Evolutionary conservation across 768 basidiomycete species (phyloP).

Genomic region (Rhodotorula babjevae): DNA sequence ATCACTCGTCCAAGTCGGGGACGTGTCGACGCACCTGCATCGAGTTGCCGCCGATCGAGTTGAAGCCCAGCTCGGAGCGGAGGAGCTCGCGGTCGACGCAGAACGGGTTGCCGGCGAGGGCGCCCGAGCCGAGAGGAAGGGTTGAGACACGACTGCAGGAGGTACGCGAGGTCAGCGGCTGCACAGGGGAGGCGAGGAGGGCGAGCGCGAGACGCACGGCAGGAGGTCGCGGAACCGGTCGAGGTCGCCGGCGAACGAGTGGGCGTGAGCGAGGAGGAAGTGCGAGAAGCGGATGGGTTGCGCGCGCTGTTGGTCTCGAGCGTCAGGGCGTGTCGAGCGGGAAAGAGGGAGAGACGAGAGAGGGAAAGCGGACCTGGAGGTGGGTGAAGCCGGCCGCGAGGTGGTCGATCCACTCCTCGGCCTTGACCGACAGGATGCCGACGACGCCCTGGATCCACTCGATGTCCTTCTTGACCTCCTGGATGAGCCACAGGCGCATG

Average conservation of each 20-base stretch:
- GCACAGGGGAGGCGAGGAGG: not conserved
- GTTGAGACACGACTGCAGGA: constrained; percentile 74
- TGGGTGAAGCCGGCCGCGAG: constrained; percentile 96
- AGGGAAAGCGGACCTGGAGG: constrained; percentile 70
- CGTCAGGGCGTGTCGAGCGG: no score
- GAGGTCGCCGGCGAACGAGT: constrained; percentile 78
- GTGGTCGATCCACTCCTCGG: constrained; percentile 85
- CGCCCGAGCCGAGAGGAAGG: constrained; percentile 87
- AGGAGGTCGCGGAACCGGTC: constrained; percentile 41
- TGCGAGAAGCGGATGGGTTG: constrained; percentile 99
- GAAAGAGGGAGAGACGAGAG: not conserved
- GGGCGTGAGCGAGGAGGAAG: constrained; percentile 87
- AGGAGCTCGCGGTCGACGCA: constrained; percentile 88
- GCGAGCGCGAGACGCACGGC: constrained; percentile 20
- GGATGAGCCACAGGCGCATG: constrained; percentile 91
- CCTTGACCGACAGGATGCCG: constrained; percentile 81
- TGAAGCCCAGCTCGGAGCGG: constrained; percentile 81
- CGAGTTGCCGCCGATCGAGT: constrained; percentile 86
- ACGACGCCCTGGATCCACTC: constrained; percentile 69
- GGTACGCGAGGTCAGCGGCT: constrained; percentile 51
- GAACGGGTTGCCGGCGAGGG: constrained; percentile 95
- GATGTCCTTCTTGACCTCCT: constrained; percentile 66
- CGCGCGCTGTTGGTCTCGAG: constrained; percentile 61
- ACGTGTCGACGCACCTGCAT: constrained; percentile 52
- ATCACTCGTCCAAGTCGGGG: no score